Evolutionary conservation across 129 eudicot genomes (phyloP).

Genomic region (Calendula officinalis): DNA sequence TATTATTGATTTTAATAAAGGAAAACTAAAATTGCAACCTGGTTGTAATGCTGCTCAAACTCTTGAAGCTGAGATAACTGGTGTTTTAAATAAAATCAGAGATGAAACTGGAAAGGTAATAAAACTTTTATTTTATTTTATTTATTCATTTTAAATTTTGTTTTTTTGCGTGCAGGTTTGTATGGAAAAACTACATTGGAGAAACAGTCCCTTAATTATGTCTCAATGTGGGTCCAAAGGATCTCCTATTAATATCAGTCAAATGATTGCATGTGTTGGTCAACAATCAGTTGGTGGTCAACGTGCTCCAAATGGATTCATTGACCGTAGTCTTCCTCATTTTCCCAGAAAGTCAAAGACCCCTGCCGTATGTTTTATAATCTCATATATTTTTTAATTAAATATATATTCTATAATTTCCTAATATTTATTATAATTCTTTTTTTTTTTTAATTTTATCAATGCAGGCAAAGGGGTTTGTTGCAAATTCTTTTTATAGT

Average conservation of each 20-base stretch:
- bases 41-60: constrained; percentile 93
- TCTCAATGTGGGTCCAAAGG: constrained; percentile 99
- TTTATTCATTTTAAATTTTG: background rate
- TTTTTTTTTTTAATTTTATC: background rate
- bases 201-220: constrained; percentile 96
- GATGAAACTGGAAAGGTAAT: constrained; percentile 65
- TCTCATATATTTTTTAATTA: background rate
- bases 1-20: constrained; percentile 47
- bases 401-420: background rate
- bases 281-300: constrained; percentile 96
- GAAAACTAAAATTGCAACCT: constrained; percentile 67
- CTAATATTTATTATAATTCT: background rate
- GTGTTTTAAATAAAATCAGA: constrained; percentile 62
- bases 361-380: constrained; percentile 59
- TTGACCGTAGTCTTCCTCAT: constrained; percentile 92
- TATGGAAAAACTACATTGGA: constrained; percentile 78
- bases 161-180: constrained; percentile 45
- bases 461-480: constrained; percentile 97
- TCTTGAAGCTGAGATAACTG: constrained; percentile 70
- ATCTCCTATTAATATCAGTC: constrained; percentile 93
- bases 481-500: constrained; percentile 85
- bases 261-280: constrained; percentile 99
- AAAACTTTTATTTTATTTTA: background rate
- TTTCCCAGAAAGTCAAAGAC: constrained; percentile 69
- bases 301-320: constrained; percentile 95